Evolutionary conservation across 495 filamentous ascomycete genomes (phyloP), one percentile per base, ranked within the genome.

Genomic region (Xylaria flabelliformis): DNA sequence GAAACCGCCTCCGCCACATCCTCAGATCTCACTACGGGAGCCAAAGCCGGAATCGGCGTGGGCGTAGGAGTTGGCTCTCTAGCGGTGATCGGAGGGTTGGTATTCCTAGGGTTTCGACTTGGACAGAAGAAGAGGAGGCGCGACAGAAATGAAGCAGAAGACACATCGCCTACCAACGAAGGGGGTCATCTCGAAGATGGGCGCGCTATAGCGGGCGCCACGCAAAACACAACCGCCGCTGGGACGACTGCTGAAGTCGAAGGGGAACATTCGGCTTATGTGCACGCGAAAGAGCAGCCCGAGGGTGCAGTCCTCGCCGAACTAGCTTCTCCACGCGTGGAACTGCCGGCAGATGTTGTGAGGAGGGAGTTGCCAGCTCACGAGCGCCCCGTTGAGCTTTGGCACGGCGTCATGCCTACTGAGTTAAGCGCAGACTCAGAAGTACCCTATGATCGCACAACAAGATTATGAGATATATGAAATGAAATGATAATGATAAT

Each of bases 31-130:
- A 72, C 67, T 36, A 21, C 39, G n/a, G 76, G 76, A 1, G 72
- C 74, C 0, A 78, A 78, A 64, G 74, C 70, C n/a, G 78, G 78
- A 13, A 77, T 80, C 44, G 74, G 73, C 15, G 73, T 78, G 0
- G 78, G 76, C 8, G 76, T 63, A 10, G 78, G 39, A 13, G 44
- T 74, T 19, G 73, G 48, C 0, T 46, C 56, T 39, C 67, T 78
- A 1, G 42, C 39, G 2, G 67, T 75, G 12, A 75, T 73, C 13
- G 62, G 73, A 1, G 74, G 53, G 0, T 51, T 78, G 0, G 13
- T 78, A 4, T 46, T 78, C 15, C 26, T 74, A 29, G 73, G 71
- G 24, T 77, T 78, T 67, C 73, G 75, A 21, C 64, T 77, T 0
- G 75, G 76, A 6, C 72, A 3, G 36, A 53, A 17, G 39, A 69